Evolutionary conservation across 2,329 filamentous ascomycete genomes (phyloP).

Genomic region (Fusarium pseudograminearum): DNA sequence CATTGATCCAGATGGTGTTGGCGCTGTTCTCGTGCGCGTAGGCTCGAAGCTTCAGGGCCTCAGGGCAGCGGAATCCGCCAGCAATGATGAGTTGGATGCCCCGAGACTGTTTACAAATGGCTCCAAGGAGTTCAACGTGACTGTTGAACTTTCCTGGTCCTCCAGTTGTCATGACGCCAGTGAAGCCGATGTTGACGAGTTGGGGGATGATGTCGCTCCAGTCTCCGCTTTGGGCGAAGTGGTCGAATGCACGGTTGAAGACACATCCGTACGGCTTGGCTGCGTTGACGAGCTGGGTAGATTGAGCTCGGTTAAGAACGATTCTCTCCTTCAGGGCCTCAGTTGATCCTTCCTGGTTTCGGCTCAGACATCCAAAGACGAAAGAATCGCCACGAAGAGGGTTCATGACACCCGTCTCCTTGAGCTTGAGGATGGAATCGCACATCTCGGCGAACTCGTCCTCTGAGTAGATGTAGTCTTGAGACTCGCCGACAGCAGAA

Average conservation of each 20-base stretch:
- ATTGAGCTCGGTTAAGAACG: constrained; percentile 57
- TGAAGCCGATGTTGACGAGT: constrained; percentile 60
- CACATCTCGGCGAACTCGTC: constrained; percentile 61
- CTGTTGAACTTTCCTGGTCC: constrained; percentile 57
- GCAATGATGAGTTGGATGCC: constrained; percentile 64
- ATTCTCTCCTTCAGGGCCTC: constrained; percentile 19
- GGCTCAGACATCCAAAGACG: constrained; percentile 64
- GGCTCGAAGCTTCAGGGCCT: constrained; percentile 50
- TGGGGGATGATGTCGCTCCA: constrained; percentile 48
- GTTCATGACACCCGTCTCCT: constrained; percentile 53
- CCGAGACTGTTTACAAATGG: constrained; percentile 50
- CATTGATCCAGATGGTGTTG: constrained; percentile 60
- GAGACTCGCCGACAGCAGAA: constrained; percentile 23
- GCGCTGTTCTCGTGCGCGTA: constrained; percentile 41
- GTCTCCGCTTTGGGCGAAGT: constrained; percentile 51
- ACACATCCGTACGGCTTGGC: constrained; percentile 60
- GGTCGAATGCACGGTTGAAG: constrained; percentile 70
- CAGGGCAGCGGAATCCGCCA: constrained; percentile 62
- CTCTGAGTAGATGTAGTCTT: constrained; percentile 64
- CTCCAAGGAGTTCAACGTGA: constrained; percentile 55
- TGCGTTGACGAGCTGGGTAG: constrained; percentile 55
- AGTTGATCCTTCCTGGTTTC: not conserved
- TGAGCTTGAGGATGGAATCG: constrained; percentile 54
- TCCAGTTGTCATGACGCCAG: constrained; percentile 65
- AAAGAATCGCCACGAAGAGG: constrained; percentile 64